phyloP scores from a whole-genome alignment of 2,329 filamentous ascomycete genomes.

The Colletotrichum neosansevieriae region DNA sequence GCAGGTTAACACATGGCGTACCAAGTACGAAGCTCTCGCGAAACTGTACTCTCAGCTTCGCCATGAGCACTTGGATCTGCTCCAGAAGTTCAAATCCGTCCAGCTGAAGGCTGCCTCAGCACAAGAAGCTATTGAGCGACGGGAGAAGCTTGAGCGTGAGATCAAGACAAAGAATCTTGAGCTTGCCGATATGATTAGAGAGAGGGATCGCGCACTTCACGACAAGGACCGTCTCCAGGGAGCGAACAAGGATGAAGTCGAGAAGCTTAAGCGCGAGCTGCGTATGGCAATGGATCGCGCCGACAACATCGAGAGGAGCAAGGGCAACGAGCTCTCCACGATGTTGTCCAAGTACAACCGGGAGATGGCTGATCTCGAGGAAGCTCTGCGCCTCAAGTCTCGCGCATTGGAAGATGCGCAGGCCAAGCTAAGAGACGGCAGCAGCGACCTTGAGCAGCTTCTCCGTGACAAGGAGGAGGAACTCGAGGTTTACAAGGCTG shows the following conservation, averaged over 20 bases:
- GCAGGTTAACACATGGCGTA: conserved; percentile 97
- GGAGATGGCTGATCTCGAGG: conserved; percentile 96
- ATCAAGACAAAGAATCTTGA: conserved; percentile 99
- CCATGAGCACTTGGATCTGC: conserved; percentile 91
- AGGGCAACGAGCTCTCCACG: conserved; percentile 93
- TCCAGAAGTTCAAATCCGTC: conserved; percentile 96
- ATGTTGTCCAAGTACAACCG: conserved; percentile 97
- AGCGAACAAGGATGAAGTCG: conserved; percentile 90
- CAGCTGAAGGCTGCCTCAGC: conserved; percentile 97
- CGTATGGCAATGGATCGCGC: conserved; percentile 91
- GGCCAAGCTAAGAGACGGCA: conserved; percentile 81
- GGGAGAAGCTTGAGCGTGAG: conserved; percentile 95
- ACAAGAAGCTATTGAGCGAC: conserved; percentile 93
- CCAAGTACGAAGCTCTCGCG: conserved; percentile 95
- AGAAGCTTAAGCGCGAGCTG: conserved; percentile 94
- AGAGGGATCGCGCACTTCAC: conserved; percentile 91
- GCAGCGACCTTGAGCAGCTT: conserved; percentile 85
- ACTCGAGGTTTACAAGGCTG: conserved; percentile 96
- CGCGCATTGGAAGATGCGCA: conserved; percentile 87
- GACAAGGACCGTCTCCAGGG: conserved; percentile 91
- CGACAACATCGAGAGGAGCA: conserved; percentile 91
- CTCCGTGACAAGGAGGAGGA: conserved; percentile 97
- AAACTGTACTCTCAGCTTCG: conserved; percentile 97
- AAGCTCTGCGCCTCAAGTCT: conserved; percentile 89
- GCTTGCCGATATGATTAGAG: conserved; percentile 97